phyloP scores from a whole-genome alignment of 306 rosid species.

The Carpinus fangiana region DNA sequence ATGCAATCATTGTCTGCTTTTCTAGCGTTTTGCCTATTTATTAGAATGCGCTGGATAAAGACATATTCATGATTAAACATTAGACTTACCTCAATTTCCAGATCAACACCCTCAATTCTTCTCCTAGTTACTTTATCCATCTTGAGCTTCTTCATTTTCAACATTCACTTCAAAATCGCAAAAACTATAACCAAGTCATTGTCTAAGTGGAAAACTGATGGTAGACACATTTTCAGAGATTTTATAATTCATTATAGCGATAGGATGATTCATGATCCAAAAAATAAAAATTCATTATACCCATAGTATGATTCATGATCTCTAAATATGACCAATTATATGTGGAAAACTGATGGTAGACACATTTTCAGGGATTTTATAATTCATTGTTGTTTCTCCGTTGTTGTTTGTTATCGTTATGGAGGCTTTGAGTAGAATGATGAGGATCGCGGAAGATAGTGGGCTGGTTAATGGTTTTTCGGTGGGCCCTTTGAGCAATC shows the following conservation, averaged over 20 bases:
- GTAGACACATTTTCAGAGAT: not conserved
- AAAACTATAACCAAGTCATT: not conserved
- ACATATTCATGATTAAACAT: not conserved
- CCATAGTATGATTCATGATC: no score
- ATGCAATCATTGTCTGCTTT: not conserved
- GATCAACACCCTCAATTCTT: not conserved
- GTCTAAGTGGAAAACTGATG: not conserved
- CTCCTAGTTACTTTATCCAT: not conserved
- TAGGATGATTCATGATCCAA: not conserved
- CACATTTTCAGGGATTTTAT: not conserved
- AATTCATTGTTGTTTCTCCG: not conserved
- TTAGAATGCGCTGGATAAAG: not conserved
- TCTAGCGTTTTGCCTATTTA: not conserved
- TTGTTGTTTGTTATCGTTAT: no score
- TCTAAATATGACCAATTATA: not conserved
- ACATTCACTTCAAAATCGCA: not conserved
- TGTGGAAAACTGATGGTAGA: not conserved
- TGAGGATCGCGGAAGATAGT: no score
- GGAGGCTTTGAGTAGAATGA: no score
- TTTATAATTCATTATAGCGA: not conserved
- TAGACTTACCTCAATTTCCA: not conserved
- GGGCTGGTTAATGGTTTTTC: no score
- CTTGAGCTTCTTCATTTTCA: not conserved
- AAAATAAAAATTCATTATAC: no score
- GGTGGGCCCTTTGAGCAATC: no score